Evolutionary conservation across 345 rosid species (phyloP).

Genomic region (Hirschfeldia incana): DNA sequence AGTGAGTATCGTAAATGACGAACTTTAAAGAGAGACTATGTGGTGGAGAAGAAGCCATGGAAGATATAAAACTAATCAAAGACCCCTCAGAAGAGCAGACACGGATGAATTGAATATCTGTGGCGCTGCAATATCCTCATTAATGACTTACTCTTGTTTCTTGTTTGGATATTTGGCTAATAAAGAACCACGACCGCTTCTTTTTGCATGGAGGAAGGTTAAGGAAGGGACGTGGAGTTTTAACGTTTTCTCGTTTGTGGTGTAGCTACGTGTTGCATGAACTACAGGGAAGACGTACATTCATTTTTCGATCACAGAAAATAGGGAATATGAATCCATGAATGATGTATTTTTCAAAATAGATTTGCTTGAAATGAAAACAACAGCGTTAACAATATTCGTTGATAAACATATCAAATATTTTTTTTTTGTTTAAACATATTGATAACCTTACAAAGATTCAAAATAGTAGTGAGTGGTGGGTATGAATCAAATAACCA

Average conservation of each 20-base stretch:
- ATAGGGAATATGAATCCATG: background rate
- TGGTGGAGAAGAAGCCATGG: slow-evolving; percentile 48
- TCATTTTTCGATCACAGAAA: slow-evolving; percentile 30
- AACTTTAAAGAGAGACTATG: slow-evolving; percentile 47
- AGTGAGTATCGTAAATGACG: background rate
- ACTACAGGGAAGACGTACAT: slow-evolving; percentile 10
- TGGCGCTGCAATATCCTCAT: slow-evolving; percentile 26
- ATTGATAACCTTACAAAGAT: background rate
- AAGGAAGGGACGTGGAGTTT: slow-evolving; percentile 46
- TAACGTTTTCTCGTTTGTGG: slow-evolving; percentile 42
- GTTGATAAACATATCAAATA: background rate
- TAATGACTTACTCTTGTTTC: slow-evolving; percentile 26
- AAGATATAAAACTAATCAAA: slow-evolving; percentile 40
- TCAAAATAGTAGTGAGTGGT: background rate
- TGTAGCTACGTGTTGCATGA: slow-evolving; percentile 29
- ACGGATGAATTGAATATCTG: slow-evolving; percentile 19
- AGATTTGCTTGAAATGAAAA: background rate
- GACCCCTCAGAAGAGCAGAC: slow-evolving; percentile 13
- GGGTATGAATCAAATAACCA: no score
- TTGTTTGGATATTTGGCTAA: slow-evolving; percentile 27
- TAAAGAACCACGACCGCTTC: slow-evolving; percentile 20
- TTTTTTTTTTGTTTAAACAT: background rate
- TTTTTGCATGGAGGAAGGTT: slow-evolving; percentile 39
- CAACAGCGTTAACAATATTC: background rate
- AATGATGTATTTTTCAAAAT: background rate